A percentile compares a stretch with the other conserved stretches of the same genome.
Conservation (phyloP, 768 basidiomycete species). For the Serendipita sp. region DNA sequence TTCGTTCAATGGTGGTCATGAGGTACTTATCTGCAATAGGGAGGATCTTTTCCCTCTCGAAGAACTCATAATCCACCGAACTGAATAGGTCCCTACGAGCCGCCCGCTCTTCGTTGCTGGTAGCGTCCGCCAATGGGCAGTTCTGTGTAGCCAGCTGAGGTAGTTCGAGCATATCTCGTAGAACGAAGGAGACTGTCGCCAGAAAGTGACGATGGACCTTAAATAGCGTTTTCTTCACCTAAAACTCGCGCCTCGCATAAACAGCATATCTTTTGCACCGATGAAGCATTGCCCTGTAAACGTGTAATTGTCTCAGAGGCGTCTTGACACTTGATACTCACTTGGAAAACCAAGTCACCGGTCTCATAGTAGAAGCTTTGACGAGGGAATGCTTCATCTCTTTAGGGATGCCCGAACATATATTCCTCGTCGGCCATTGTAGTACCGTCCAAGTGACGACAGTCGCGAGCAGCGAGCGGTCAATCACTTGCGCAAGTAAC, state of each 20-base stretch:
- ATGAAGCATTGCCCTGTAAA: too few relatives aligned
- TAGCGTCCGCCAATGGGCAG: too few relatives aligned
- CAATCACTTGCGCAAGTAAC: too few relatives aligned
- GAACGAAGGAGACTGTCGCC: not conserved
- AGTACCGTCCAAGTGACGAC: too few relatives aligned
- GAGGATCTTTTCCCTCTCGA: not conserved
- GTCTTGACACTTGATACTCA: too few relatives aligned
- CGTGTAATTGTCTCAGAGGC: too few relatives aligned
- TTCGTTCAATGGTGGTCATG: not conserved
- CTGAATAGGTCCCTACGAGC: not conserved
- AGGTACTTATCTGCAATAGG: not conserved
- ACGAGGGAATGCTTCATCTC: not conserved
- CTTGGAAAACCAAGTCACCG: too few relatives aligned
- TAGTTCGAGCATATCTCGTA: not conserved
- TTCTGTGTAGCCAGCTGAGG: not conserved
- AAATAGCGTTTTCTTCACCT: not conserved
- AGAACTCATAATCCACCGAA: not conserved
- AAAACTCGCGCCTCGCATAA: not conserved
- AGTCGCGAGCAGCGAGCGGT: too few relatives aligned
- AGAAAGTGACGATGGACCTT: slow-evolving; percentile 3
- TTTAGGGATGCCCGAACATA: not conserved
- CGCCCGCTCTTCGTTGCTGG: too few relatives aligned
- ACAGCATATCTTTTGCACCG: not conserved
- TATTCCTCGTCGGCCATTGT: too few relatives aligned
- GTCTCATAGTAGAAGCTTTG: too few relatives aligned